Base-by-base conservation (phyloP, 305 asterid species). In the Solanum aculeatissimum region DNA sequence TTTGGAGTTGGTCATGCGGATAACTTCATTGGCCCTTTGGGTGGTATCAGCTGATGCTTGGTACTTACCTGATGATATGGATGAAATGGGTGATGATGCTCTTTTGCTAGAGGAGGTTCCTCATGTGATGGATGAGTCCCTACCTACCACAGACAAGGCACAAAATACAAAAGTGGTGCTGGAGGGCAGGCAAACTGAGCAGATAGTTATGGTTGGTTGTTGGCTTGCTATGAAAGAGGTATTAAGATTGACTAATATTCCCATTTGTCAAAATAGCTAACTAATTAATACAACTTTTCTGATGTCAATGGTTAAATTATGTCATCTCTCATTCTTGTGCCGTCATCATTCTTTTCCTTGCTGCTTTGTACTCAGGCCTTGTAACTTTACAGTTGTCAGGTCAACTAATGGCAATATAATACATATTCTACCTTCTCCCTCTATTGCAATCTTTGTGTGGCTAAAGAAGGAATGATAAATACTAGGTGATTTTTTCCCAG, bases 191-290 rank as follows among this genome's bases (percentile, higher is more conserved):
- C 91, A 90, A 21, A 89, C 95, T 5, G 97, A 92, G 47, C 99
- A 97, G 90, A 91, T 92, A 82, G 95, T 97, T 82, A 94, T 95
- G 99, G 98, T 97, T 91, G 98, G 99, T 87, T 95, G 98, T 91
- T 97, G 99, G 99, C 98, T 97, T 89, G 98, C 98, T 57, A 97
- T 97, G 99, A 97, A 97, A 92, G 99, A 97, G 98, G 99, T 95
- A 88, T 35, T 21, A 51, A 81, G 35, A 35, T 77, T 38, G 71
- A 42, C 68, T 85, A n/a, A 13, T 16, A 65, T 40, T 71, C 27
- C 45, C 82, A 29, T 77, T 77, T 29, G 82, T 29, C 82, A 60
- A 77, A 49, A 16, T 77, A 51, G 82, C 65, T 29, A 53, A 77
- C 29, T 53, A 29, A 27, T 77, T 51, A 77, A 51, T 77, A 18